Evolutionary conservation across 352 stramenopile genomes (phyloP).

Genomic region (Pythium sukuiense): DNA sequence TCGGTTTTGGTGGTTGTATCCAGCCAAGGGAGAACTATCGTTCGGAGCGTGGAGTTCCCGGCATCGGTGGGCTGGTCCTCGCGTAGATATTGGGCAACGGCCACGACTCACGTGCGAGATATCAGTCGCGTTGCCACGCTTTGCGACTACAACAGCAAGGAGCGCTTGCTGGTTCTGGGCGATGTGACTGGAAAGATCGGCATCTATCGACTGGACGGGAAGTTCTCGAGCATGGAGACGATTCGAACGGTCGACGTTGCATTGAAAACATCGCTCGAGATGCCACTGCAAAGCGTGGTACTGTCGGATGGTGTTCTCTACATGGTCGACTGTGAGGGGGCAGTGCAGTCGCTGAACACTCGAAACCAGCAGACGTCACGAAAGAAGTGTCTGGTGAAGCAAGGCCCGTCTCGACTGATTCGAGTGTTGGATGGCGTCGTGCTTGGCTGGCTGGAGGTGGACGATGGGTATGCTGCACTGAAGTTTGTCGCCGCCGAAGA

Average conservation of each 20-base stretch:
- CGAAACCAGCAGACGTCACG: slow-evolving; percentile 47
- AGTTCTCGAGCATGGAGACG: not conserved
- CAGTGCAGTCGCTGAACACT: slow-evolving; percentile 43
- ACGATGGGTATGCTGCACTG: no score
- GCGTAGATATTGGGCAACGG: no score
- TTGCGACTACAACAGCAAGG: not conserved
- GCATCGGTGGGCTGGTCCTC: not conserved
- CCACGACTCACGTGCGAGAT: no score
- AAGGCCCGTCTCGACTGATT: no score
- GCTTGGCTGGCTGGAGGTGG: slow-evolving; percentile 4
- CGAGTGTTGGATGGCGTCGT: slow-evolving; percentile 32
- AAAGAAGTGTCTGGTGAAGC: no score
- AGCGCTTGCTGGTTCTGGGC: not conserved
- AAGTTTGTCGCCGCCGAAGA: slow-evolving; percentile 1
- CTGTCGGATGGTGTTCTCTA: slow-evolving; percentile 28
- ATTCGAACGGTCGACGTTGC: not conserved
- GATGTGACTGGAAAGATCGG: not conserved
- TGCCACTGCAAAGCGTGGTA: not conserved
- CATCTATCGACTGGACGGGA: not conserved
- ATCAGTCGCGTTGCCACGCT: not conserved
- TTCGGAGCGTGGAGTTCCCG: not conserved
- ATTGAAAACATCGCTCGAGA: not conserved
- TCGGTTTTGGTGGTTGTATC: not conserved
- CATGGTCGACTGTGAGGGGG: slow-evolving; percentile 30
- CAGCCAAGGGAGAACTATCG: not conserved